Evolutionary conservation across 148 eudicot genomes (phyloP).

Genomic region (Diospyros lotus): DNA sequence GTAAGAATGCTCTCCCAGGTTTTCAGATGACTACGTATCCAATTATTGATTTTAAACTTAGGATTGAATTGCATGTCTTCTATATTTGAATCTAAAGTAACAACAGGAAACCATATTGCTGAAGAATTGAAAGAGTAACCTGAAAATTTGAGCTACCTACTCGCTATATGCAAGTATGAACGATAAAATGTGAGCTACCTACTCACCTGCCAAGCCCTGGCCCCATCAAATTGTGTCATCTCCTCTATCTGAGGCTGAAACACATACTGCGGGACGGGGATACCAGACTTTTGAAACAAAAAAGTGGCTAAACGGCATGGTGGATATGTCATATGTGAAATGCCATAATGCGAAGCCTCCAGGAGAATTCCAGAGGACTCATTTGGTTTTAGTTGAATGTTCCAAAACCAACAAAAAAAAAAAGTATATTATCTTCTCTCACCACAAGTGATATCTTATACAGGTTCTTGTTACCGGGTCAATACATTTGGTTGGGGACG

Average conservation of each 20-base stretch:
- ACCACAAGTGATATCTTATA: background rate
- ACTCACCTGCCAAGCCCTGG: too few relatives aligned
- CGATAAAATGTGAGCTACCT: too few relatives aligned
- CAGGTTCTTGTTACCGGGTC: conserved; percentile 95
- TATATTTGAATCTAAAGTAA: background rate
- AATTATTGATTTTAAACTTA: background rate
- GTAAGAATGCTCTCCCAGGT: conserved; percentile 27
- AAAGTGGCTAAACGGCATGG: background rate
- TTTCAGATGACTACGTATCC: background rate
- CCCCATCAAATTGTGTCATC: background rate
- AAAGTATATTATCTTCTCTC: too few relatives aligned
- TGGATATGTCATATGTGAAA: too few relatives aligned
- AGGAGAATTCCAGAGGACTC: too few relatives aligned
- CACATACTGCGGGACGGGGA: background rate
- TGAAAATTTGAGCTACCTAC: too few relatives aligned
- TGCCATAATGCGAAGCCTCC: too few relatives aligned
- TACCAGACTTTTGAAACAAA: background rate
- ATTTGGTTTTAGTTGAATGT: too few relatives aligned
- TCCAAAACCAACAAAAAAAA: too few relatives aligned
- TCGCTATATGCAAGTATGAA: too few relatives aligned
- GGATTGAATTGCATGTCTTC: background rate
- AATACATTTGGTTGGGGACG: conserved; percentile 85
- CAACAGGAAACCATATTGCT: background rate
- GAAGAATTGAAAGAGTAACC: background rate
- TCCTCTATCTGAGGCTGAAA: background rate